phyloP scores from a whole-genome alignment of 2,329 filamentous ascomycete species.

The Ceratocystis colombiana region DNA sequence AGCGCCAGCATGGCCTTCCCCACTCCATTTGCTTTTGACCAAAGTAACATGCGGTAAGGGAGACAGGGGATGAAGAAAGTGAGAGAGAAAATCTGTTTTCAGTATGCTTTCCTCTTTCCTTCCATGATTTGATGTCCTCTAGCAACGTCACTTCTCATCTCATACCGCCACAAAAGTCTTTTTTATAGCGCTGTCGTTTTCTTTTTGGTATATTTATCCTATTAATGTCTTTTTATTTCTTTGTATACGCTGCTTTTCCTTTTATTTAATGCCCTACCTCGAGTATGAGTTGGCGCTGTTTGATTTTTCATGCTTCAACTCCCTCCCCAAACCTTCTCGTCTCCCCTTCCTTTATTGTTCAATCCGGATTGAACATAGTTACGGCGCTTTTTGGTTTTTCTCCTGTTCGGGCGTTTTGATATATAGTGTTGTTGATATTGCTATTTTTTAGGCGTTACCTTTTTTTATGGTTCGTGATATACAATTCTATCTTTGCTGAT shows the following conservation, averaged over 20 bases:
- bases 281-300: too few relatives aligned
- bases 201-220: too few relatives aligned
- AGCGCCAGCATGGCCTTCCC: conserved; percentile 94
- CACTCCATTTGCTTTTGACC: conserved; percentile 66
- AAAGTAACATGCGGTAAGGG: conserved; percentile 43
- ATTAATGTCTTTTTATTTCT: too few relatives aligned
- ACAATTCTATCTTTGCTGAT: not conserved
- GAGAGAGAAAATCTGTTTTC: too few relatives aligned
- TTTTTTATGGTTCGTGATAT: not conserved
- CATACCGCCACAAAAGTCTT: too few relatives aligned
- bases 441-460: not conserved
- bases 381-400: not conserved
- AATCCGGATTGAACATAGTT: not conserved
- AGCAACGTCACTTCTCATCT: too few relatives aligned
- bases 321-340: not conserved
- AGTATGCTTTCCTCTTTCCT: too few relatives aligned
- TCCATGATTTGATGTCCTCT: too few relatives aligned
- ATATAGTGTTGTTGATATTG: not conserved
- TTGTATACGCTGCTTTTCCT: not conserved
- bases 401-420: not conserved
- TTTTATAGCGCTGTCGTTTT: too few relatives aligned
- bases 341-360: not conserved
- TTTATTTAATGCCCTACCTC: not conserved
- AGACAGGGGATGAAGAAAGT: too few relatives aligned
- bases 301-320: not conserved